phyloP scores from a whole-genome alignment of 1,139 yeast species.

The Debaryomyces coudertii region DNA sequence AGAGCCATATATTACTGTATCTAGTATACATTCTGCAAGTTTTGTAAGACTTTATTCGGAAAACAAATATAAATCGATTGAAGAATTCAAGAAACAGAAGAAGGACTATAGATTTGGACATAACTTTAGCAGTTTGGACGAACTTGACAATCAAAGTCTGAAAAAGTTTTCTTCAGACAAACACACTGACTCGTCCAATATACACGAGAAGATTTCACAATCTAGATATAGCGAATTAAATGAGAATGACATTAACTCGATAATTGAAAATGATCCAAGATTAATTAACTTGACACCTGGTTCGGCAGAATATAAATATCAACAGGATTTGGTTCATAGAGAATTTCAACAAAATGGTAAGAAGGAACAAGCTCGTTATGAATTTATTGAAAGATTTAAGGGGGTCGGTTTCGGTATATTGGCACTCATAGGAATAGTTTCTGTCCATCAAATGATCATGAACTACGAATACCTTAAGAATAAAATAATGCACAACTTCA shows the following conservation, averaged over 20 bases:
- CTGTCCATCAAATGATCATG: constrained; percentile 44
- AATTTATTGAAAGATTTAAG: constrained; percentile 38
- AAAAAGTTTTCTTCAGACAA: constrained; percentile 14
- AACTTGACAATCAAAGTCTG: constrained; percentile 17
- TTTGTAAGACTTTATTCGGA: constrained; percentile 18
- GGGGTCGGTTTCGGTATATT: constrained; percentile 32
- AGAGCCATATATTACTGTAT: neutral
- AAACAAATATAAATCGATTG: constrained; percentile 27
- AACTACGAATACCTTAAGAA: constrained; percentile 44
- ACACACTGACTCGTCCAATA: constrained; percentile 8
- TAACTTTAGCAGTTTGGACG: constrained; percentile 32
- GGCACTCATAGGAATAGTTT: constrained; percentile 37
- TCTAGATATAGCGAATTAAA: constrained; percentile 11
- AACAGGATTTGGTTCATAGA: constrained; percentile 32
- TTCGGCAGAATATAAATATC: constrained; percentile 44
- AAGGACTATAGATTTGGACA: constrained; percentile 40
- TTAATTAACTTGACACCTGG: constrained; percentile 33
- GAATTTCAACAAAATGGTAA: constrained; percentile 29
- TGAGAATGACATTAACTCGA: constrained; percentile 27
- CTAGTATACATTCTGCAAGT: neutral
- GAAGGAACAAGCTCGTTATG: constrained; percentile 27
- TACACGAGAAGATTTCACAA: constrained; percentile 7
- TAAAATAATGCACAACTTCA: constrained; percentile 27
- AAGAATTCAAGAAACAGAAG: constrained; percentile 43
- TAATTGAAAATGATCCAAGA: constrained; percentile 39